Evolutionary conservation across 305 asterid species (phyloP), one percentile per base, ranked within the genome.

Genomic region (Vinca major): DNA sequence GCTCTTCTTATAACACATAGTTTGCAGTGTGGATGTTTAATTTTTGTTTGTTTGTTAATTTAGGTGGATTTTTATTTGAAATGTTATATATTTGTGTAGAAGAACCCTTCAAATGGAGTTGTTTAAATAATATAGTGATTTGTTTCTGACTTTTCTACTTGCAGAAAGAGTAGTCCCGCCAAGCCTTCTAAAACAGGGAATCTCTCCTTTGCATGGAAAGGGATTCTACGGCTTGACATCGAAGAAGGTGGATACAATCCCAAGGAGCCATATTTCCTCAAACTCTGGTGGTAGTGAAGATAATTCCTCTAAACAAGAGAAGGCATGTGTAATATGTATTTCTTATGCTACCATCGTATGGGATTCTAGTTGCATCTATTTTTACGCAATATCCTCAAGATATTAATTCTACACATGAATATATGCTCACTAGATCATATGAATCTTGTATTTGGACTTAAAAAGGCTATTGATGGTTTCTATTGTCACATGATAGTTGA

Each of bases 231-330:
- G 81, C 47, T 64, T 79, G 62, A 19, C 49, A 39, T 53, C 77
- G 20, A 83, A 79, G 83, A 82, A 81, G 77, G 66, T 54, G 51
- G 56, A 47, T 41, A 79, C 77, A 54, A 63, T 83, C 75, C 79
- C 91, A 68, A 83, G 81, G 80, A 79, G 89, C 79, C 87, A 87
- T 49, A 72, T 66, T 67, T 56, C 84, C 69, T 74, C 87, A 48
- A 64, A 79, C 69, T 65, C 80, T n/a, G 77, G 76, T 71, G 80
- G 74, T 44, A 74, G 76, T 69, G 82, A 74, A 26, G 90, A 80
- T 57, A 81, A 80, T 71, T 78, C 88, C 76, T 75, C 88, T 58
- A 64, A 72, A 65, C 72, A 85, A 74, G 58, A 75, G 3, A 87
- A 88, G 89, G 91, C 78, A 80, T 62, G 82, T 82, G 40, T 72